phyloP scores from a whole-genome alignment of 257 asterid genomes.

The Prunella vulgaris region DNA sequence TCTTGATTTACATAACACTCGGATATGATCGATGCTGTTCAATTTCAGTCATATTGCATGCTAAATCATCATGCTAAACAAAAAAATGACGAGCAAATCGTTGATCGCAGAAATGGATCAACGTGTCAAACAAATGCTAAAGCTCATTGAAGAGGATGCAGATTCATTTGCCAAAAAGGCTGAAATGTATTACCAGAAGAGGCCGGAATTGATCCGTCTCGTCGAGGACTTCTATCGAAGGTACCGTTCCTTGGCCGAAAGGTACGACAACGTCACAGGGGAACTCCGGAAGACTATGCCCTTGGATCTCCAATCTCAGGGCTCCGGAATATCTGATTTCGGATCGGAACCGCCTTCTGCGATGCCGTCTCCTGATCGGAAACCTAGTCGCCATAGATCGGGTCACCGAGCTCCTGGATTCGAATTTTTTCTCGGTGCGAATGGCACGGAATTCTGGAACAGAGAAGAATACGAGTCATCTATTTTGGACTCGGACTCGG shows the following conservation, averaged over 20 bases:
- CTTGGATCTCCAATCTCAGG: slow-evolving; percentile 69
- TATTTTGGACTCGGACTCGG: slow-evolving; percentile 60
- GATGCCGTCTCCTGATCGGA: slow-evolving; percentile 44
- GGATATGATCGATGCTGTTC: not conserved
- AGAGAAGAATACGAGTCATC: slow-evolving; percentile 62
- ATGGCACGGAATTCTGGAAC: slow-evolving; percentile 27
- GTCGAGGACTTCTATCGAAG: slow-evolving; percentile 54
- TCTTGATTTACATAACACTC: slow-evolving; percentile 19
- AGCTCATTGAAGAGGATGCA: slow-evolving; percentile 59
- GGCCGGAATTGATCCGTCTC: slow-evolving; percentile 51
- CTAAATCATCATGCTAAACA: slow-evolving; percentile 16
- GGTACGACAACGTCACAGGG: slow-evolving; percentile 53
- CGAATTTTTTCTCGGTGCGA: slow-evolving; percentile 56
- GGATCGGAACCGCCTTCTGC: slow-evolving; percentile 63
- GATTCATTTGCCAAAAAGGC: slow-evolving; percentile 64
- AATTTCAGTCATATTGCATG: not conserved
- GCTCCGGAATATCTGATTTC: slow-evolving; percentile 59
- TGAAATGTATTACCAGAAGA: slow-evolving; percentile 54
- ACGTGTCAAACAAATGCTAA: slow-evolving; percentile 50
- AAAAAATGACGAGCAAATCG: slow-evolving; percentile 30
- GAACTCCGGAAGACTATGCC: slow-evolving; percentile 51
- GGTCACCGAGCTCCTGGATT: slow-evolving; percentile 80
- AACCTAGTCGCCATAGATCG: slow-evolving; percentile 31
- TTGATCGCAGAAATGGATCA: slow-evolving; percentile 61
- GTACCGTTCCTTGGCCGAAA: slow-evolving; percentile 59